Percentiles rank a stretch among this genome's conserved stretches.
phyloP scores from a whole-genome alignment of 805 yeast species.

The Spathaspora boniae region DNA sequence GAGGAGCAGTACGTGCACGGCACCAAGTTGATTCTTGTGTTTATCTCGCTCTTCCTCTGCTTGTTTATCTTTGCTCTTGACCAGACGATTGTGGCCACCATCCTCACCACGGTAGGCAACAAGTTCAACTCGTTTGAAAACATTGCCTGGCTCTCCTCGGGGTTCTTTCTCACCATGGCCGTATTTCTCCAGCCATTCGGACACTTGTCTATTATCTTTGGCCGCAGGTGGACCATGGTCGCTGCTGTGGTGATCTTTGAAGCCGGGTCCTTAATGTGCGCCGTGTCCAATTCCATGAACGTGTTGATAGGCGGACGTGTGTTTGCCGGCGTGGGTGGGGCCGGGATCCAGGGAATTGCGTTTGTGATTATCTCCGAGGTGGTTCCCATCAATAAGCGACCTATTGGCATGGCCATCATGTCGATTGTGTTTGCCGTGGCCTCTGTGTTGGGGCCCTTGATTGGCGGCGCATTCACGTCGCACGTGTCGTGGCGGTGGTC shows the following conservation, averaged over 20 bases:
- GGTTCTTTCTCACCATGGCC: slow-evolving; percentile 32
- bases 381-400: slow-evolving; percentile 51
- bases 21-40: slow-evolving; percentile 19
- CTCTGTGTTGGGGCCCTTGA: slow-evolving; percentile 51
- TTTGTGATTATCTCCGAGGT: slow-evolving; percentile 55
- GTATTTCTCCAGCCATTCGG: slow-evolving; percentile 36
- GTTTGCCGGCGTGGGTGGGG: slow-evolving; percentile 57
- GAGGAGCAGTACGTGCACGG: slow-evolving; percentile 37
- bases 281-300: slow-evolving; percentile 33
- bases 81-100: slow-evolving; percentile 36
- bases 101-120: slow-evolving; percentile 33
- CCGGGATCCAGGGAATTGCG: slow-evolving; percentile 50
- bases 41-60: slow-evolving; percentile 25
- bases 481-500: slow-evolving; percentile 57
- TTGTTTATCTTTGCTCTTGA: slow-evolving; percentile 36
- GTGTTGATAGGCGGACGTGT: slow-evolving; percentile 48
- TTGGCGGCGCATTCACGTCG: slow-evolving; percentile 48
- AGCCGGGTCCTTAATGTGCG: slow-evolving; percentile 33
- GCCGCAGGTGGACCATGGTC: slow-evolving; percentile 27
- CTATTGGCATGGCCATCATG: slow-evolving; percentile 52
- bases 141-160: slow-evolving; percentile 38
- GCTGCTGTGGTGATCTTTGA: slow-evolving; percentile 21
- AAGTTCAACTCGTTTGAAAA: slow-evolving; percentile 30
- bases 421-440: slow-evolving; percentile 49
- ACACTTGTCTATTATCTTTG: slow-evolving; percentile 32